Conservation (phyloP, 495 filamentous ascomycete genomes). For the Bacidia gigantensis region DNA sequence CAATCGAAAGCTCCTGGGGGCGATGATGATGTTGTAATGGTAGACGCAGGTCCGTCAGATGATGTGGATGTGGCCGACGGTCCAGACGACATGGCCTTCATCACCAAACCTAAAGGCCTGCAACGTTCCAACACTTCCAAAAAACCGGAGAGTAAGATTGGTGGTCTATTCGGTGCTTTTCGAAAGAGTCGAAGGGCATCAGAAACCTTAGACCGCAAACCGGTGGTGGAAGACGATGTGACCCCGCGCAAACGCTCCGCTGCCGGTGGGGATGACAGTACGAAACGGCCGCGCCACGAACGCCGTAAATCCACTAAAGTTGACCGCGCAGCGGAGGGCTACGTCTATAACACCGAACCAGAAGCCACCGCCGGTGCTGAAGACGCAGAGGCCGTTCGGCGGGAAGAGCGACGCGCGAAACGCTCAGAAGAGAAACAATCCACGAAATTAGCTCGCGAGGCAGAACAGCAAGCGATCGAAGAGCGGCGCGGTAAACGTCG, state of each 20-base stretch:
- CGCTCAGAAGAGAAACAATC: constrained; percentile 27
- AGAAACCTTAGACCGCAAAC: constrained; percentile 13
- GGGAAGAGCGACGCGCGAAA: constrained; percentile 35
- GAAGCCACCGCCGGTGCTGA: constrained; percentile 32
- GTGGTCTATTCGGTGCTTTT: constrained; percentile 35
- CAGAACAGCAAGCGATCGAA: constrained; percentile 28
- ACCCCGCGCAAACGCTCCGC: constrained; percentile 18
- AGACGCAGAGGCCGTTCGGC: constrained; percentile 37
- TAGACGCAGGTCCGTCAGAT: constrained; percentile 30
- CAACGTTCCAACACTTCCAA: constrained; percentile 31
- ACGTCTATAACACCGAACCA: constrained; percentile 28
- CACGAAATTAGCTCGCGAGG: constrained; percentile 22
- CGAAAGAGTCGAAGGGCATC: constrained; percentile 22
- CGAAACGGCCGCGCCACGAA: constrained; percentile 29
- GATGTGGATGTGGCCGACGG: constrained; percentile 28
- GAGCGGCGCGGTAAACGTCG: constrained; percentile 30
- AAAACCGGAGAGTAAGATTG: constrained; percentile 33
- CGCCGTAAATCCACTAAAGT: constrained; percentile 24
- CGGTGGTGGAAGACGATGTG: constrained; percentile 16
- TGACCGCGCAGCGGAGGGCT: constrained; percentile 33
- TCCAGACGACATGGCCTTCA: constrained; percentile 54
- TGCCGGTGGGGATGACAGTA: constrained; percentile 26
- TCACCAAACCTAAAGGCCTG: constrained; percentile 54
- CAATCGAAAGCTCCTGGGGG: constrained; percentile 19
- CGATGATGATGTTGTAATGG: constrained; percentile 31